Base-by-base conservation (phyloP, 179 eudicot genomes). In the Dionaea muscipula region DNA sequence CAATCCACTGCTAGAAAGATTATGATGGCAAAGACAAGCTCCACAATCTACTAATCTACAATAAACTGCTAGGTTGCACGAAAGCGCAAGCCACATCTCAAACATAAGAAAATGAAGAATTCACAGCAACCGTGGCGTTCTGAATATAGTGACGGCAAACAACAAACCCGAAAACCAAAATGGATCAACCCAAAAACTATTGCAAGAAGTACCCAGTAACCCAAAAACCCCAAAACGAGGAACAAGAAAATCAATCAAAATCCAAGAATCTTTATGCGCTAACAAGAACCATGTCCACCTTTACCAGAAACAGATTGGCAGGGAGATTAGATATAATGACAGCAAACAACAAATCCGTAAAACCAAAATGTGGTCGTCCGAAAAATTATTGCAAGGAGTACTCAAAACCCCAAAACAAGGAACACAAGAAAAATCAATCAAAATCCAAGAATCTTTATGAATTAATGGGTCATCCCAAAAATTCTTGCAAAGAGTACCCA, bases 91-190 rank as follows among this genome's bases (percentile, higher is more conserved):
- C 66, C 62, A 57, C 57, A 49, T 54, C 66, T 57, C 68, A 66
- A 63, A 73, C 36, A 74, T 68, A 28, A 68, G 64, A 63, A 35
- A 68, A 31, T 31, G 10, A 31, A 28, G 8, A 31, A 31, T 6
- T 11, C 10, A 31, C 35, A 31, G 55, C 39, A 33, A 40, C 49
- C 43, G 54, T n/a, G n/a, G n/a, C n/a, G n/a, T n/a, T 59, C 45
- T 49, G 22, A 62, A 37, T 1, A n/a, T n/a, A n/a, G n/a, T n/a
- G n/a, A n/a, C n/a, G n/a, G n/a, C 14, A 51, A 6, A 17, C 6
- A 27, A 41, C 53, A 63, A 66, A 41, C 61, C 36, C 73, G 68
- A 65, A 48, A 61, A 74, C 68, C 75, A 69, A 72, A 60, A 67
- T 49, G 44, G 66, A 66, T 62, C 24, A 47, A 57, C 47, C 57